Conservation (phyloP, 2,329 filamentous ascomycete species). For the Davidsoniella neocaledoniae region DNA sequence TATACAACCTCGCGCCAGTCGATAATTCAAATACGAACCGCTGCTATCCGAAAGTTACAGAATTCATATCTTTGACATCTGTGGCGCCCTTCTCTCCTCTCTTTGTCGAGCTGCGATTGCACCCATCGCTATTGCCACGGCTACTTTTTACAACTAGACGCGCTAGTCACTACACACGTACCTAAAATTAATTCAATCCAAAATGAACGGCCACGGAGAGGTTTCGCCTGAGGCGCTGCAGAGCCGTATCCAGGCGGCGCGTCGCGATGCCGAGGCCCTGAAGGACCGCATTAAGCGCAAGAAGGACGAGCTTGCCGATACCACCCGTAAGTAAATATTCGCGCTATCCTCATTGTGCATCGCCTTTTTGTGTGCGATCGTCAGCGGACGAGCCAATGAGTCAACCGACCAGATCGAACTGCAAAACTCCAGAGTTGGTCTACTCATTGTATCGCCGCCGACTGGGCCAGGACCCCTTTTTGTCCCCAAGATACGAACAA, state of each 20-base stretch:
- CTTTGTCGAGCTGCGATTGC: slow-evolving; percentile 1
- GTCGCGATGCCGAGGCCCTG: slow-evolving; percentile 91
- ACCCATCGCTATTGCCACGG: background rate
- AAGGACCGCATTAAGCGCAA: slow-evolving; percentile 99
- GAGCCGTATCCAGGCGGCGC: slow-evolving; percentile 77
- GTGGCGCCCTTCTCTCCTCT: background rate
- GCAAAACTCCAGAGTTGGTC: too few relatives aligned
- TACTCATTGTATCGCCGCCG: too few relatives aligned
- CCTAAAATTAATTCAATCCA: slow-evolving; percentile 13
- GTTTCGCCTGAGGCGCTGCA: slow-evolving; percentile 69
- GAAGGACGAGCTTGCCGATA: slow-evolving; percentile 98
- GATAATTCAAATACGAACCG: too few relatives aligned
- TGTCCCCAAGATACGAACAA: too few relatives aligned
- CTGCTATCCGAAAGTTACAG: background rate
- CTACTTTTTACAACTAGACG: background rate
- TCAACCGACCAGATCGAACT: too few relatives aligned
- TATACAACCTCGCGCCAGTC: too few relatives aligned
- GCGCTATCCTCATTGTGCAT: background rate
- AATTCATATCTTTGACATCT: background rate
- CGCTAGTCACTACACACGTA: background rate
- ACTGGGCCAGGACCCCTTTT: too few relatives aligned
- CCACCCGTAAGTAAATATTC: slow-evolving; percentile 60
- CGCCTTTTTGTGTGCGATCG: background rate
- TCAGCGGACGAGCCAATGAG: too few relatives aligned
- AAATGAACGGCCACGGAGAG: slow-evolving; percentile 45